Conservation (phyloP, 1,139 yeast species). For the Debaryomyces coudertii region DNA sequence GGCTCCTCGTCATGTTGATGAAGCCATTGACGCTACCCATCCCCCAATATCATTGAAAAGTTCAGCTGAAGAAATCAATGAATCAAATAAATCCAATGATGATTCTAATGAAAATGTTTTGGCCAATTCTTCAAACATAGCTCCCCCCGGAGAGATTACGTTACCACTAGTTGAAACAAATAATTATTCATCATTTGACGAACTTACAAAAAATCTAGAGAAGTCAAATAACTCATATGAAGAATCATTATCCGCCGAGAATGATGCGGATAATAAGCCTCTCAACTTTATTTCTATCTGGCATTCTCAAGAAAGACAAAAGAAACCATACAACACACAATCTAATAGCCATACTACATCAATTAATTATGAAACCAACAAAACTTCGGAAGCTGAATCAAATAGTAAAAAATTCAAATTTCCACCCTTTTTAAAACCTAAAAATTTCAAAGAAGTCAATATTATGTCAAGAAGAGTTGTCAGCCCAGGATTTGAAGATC, state of each 20-base stretch:
- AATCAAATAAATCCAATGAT: slow-evolving; percentile 10
- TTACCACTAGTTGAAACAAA: slow-evolving; percentile 42
- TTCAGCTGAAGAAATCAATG: slow-evolving; percentile 11
- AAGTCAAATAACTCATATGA: slow-evolving; percentile 35
- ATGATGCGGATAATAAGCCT: slow-evolving; percentile 36
- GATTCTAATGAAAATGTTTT: slow-evolving; percentile 20
- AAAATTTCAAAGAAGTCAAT: slow-evolving; percentile 47
- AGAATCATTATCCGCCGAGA: slow-evolving; percentile 48
- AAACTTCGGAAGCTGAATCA: slow-evolving; percentile 3
- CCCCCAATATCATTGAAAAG: slow-evolving; percentile 18
- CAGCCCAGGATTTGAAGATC: slow-evolving; percentile 41
- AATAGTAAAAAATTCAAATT: slow-evolving; percentile 17
- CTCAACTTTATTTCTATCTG: slow-evolving; percentile 44
- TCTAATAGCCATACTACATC: slow-evolving; percentile 14
- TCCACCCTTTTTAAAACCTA: slow-evolving; percentile 33
- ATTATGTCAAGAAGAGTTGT: slow-evolving; percentile 47
- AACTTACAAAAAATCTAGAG: slow-evolving; percentile 32
- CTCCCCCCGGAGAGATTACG: slow-evolving; percentile 42
- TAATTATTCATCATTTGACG: slow-evolving; percentile 41
- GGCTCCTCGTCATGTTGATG: slow-evolving; percentile 27
- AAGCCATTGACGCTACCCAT: slow-evolving; percentile 24
- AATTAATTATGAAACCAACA: slow-evolving; percentile 5
- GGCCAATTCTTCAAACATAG: slow-evolving; percentile 50
- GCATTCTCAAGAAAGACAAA: slow-evolving; percentile 42
- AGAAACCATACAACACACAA: slow-evolving; percentile 18